Conservation (phyloP, 805 yeast genomes). For the Hanseniaspora mollemarum region DNA sequence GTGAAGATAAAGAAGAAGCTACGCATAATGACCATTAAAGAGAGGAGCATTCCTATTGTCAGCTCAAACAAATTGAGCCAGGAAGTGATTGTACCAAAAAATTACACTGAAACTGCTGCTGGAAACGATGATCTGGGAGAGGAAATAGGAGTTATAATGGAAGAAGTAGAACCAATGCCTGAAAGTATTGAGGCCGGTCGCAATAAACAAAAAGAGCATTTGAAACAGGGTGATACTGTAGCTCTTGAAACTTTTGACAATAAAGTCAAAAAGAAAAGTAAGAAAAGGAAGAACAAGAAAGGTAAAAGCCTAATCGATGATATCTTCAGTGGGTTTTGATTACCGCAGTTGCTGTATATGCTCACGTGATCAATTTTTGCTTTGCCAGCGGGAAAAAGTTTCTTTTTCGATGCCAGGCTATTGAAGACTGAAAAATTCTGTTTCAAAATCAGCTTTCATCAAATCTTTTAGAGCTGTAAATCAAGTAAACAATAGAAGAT, state of each 20-base stretch:
- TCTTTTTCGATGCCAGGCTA: neutral
- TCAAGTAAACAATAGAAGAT: neutral
- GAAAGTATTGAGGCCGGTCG: too few relatives aligned
- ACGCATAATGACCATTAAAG: slow-evolving; percentile 1
- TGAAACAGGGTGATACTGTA: neutral
- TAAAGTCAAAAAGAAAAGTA: slow-evolving; percentile 6
- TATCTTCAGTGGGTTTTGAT: slow-evolving; percentile 11
- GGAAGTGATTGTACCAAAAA: neutral
- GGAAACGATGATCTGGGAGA: slow-evolving; percentile 6
- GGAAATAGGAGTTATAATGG: neutral
- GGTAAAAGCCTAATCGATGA: slow-evolving; percentile 15
- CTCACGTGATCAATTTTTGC: neutral
- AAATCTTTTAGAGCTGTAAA: neutral
- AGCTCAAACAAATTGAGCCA: neutral
- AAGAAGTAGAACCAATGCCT: neutral
- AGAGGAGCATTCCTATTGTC: neutral
- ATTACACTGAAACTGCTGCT: neutral
- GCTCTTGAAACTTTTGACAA: neutral
- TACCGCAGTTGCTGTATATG: neutral
- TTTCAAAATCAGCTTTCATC: too few relatives aligned
- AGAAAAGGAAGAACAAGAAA: slow-evolving; percentile 11
- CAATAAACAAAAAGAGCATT: neutral
- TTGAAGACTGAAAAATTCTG: too few relatives aligned
- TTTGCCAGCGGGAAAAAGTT: neutral
- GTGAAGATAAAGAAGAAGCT: neutral